Evolutionary conservation across 306 rosid species (phyloP).

Genomic region (Rubus parviflorus): DNA sequence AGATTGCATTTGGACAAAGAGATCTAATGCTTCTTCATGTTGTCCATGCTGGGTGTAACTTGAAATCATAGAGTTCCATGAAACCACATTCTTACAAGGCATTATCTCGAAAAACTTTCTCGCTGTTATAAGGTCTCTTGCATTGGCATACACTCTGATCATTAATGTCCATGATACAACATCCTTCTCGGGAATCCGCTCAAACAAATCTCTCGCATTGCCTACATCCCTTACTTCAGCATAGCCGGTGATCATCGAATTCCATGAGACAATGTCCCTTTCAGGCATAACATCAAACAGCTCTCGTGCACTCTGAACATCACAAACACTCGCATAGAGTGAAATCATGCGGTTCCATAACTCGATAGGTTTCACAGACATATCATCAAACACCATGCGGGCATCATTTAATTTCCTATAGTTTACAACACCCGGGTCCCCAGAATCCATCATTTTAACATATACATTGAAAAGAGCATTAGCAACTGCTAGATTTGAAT

Average conservation of each 20-base stretch:
- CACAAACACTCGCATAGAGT: background rate
- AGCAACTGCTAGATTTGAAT: slow-evolving; percentile 13
- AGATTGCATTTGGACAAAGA: slow-evolving; percentile 26
- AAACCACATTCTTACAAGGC: slow-evolving; percentile 34
- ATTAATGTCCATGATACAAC: slow-evolving; percentile 34
- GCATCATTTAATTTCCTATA: slow-evolving; percentile 7
- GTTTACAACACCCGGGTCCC: too few species aligned
- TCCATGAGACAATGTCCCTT: slow-evolving; percentile 29
- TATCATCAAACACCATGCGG: slow-evolving; percentile 25
- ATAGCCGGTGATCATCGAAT: slow-evolving; percentile 30
- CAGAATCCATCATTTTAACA: slow-evolving; percentile 4
- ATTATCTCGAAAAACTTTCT: slow-evolving; percentile 25
- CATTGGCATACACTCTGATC: slow-evolving; percentile 27
- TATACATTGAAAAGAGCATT: slow-evolving; percentile 27
- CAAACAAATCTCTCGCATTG: slow-evolving; percentile 30
- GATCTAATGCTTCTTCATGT: slow-evolving; percentile 26
- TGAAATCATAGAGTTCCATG: slow-evolving; percentile 36
- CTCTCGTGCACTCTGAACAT: slow-evolving; percentile 23
- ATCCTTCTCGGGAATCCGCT: slow-evolving; percentile 25
- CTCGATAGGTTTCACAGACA: slow-evolving; percentile 15
- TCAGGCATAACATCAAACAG: slow-evolving; percentile 30
- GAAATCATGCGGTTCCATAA: slow-evolving; percentile 27
- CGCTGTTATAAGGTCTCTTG: slow-evolving; percentile 23
- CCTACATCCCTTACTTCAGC: slow-evolving; percentile 6
- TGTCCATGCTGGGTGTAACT: slow-evolving; percentile 23